These are phyloP conservation scores for Hymenoscyphus fraxineus DNA, from an alignment of 2,329 filamentous ascomycete genomes.

Conservation along the genomic window DNA sequence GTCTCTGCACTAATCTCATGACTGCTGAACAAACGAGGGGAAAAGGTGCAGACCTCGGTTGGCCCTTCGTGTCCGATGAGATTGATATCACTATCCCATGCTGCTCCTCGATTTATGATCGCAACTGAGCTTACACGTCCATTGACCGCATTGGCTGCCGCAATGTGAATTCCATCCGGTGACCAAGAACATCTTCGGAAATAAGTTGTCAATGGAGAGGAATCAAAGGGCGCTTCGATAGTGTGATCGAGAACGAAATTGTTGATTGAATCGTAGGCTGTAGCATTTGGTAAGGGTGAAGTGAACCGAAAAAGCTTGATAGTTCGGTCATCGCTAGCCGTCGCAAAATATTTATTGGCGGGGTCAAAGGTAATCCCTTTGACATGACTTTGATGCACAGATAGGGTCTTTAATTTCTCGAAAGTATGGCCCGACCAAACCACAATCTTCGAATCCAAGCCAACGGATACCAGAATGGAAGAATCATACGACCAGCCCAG, in stretches of 20 bases:
- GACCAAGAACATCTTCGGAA: constrained; percentile 97
- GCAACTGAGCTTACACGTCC: constrained; percentile 95
- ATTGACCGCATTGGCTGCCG: constrained; percentile 94
- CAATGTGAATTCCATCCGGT: constrained; percentile 94
- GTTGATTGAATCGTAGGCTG: constrained; percentile 90
- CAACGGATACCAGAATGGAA: constrained; percentile 91
- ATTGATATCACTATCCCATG: constrained; percentile 95
- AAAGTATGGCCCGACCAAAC: constrained; percentile 98
- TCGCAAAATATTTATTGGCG: constrained; percentile 98
- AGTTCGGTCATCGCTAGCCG: constrained; percentile 91
- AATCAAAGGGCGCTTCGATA: constrained; percentile 80
- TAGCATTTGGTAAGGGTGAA: constrained; percentile 84
- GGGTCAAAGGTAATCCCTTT: constrained; percentile 99
- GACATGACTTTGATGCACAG: constrained; percentile 93
- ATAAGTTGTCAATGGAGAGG: constrained; percentile 92
- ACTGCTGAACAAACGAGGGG: constrained; percentile 78
- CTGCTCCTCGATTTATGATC: constrained; percentile 79
- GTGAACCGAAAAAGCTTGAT: constrained; percentile 97
- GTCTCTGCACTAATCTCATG: constrained; percentile 55
- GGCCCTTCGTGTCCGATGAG: constrained; percentile 95
- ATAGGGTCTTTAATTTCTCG: constrained; percentile 91
- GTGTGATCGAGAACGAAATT: constrained; percentile 96
- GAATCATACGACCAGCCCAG: constrained; percentile 96
- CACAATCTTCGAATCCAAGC: constrained; percentile 94
- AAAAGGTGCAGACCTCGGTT: constrained; percentile 96